Percentiles rank a stretch among this genome's conserved stretches.
Conservation (phyloP, 2,329 filamentous ascomycete species). For the Aquanectria penicillioides region DNA sequence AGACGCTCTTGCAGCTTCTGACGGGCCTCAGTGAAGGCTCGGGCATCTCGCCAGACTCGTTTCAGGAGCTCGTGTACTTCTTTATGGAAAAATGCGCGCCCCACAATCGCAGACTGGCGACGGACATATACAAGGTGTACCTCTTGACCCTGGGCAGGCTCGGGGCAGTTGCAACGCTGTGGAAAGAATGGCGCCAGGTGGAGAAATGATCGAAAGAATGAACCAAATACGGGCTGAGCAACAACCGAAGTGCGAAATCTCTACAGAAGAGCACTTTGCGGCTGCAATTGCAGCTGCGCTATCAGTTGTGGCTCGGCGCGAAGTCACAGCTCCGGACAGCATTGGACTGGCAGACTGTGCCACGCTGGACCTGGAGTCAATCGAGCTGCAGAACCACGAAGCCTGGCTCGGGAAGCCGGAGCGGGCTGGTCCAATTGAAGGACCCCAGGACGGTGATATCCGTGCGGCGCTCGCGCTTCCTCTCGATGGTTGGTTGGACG, state of each 20-base stretch:
- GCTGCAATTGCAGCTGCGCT: constrained; percentile 25
- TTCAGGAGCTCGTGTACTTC: constrained; percentile 36
- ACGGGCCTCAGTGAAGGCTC: constrained; percentile 41
- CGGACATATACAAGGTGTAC: constrained; percentile 39
- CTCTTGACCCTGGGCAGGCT: constrained; percentile 44
- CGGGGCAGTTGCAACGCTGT: constrained; percentile 44
- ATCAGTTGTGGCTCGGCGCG: constrained; percentile 30
- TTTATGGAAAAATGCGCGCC: constrained; percentile 12
- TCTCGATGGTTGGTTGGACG: constrained; percentile 30
- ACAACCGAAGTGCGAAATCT: neutral
- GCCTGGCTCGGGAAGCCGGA: constrained; percentile 21
- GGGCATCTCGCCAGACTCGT: constrained; percentile 31
- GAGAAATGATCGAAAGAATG: too few species aligned
- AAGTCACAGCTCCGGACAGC: constrained; percentile 23
- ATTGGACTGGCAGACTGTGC: constrained; percentile 32
- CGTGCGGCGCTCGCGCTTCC: constrained; percentile 28
- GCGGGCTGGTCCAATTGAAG: constrained; percentile 19
- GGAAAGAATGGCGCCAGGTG: constrained; percentile 43
- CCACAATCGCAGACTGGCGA: constrained; percentile 4
- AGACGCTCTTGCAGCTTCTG: constrained; percentile 42
- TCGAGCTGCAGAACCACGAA: constrained; percentile 25
- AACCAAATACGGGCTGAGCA: too few species aligned
- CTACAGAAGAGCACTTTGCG: constrained; percentile 25
- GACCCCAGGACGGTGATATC: constrained; percentile 18
- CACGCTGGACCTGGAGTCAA: constrained; percentile 31